A percentile compares a stretch with the other conserved stretches of the same genome.
phyloP scores from a whole-genome alignment of 257 asterid genomes.

The Plantago elongata region DNA sequence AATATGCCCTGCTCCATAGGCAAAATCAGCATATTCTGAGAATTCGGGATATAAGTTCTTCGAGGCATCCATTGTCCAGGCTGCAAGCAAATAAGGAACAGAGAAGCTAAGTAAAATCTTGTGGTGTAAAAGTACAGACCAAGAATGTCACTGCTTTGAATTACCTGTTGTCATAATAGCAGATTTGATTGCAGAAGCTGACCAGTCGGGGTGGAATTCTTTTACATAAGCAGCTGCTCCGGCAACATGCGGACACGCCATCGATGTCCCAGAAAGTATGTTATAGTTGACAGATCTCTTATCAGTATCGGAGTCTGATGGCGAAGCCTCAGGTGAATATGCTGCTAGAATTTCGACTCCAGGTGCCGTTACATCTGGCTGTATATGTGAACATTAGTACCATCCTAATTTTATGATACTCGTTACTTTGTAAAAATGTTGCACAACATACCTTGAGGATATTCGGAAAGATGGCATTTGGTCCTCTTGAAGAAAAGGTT shows the following conservation, averaged over 20 bases:
- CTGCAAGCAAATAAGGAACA: not conserved
- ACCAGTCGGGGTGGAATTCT: slow-evolving; percentile 16
- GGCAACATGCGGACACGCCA: slow-evolving; percentile 19
- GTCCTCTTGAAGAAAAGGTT: slow-evolving; percentile 17
- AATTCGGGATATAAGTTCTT: slow-evolving; percentile 2
- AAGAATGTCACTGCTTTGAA: not conserved
- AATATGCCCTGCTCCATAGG: slow-evolving; percentile 19
- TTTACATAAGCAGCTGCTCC: slow-evolving; percentile 23
- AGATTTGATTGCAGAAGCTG: slow-evolving; percentile 19
- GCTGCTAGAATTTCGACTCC: slow-evolving; percentile 21
- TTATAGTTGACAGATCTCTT: not conserved
- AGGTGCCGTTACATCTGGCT: slow-evolving; percentile 21
- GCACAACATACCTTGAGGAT: slow-evolving; percentile 7
- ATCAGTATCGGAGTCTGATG: not conserved
- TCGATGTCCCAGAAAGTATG: slow-evolving; percentile 17
- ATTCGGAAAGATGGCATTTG: slow-evolving; percentile 13
- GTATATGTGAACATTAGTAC: not conserved
- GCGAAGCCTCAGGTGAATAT: slow-evolving; percentile 1
- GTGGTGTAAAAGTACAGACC: not conserved
- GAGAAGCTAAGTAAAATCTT: not conserved
- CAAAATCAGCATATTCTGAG: slow-evolving; percentile 2
- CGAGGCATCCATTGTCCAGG: slow-evolving; percentile 13
- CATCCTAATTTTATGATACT: too few species aligned
- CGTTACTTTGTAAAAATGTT: not conserved
- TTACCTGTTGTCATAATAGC: slow-evolving; percentile 21